Base-by-base conservation (phyloP, 805 yeast genomes). In the Yamadazyma takamatsuzukensis region DNA sequence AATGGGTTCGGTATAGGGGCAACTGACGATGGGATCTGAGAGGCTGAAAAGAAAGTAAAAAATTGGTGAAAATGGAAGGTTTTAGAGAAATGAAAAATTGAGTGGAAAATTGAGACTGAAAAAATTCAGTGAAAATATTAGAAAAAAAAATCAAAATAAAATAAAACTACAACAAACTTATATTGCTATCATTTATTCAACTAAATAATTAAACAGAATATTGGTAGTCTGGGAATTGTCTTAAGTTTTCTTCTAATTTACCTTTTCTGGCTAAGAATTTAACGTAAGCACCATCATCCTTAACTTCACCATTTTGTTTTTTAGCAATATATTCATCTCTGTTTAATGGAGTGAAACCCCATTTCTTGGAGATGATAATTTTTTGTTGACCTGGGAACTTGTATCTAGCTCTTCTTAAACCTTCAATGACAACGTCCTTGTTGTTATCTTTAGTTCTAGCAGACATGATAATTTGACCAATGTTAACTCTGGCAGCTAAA, bases 301-400 rank as follows among this genome's bases (percentile, higher is more conserved):
- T 86, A 67, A 93, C 95, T 78, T 90, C 96, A 77, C 96, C 96
- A 66, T 87, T 84, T 71, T 84, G 83, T 78, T 93, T 88, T 76
- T 82, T 86, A 62, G 76, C 79, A 64, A 87, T 76, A 83, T 90
- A 93, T 64, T 93, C 97, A 42, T 76, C 95, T 78, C 98, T 86
- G 94, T 90, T 79, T 67, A 93, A 83, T 72, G 84, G 85, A 73
- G 99, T 93, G 97, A 93, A 93, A 77, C 99, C 99, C 99, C 99
- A 93, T 78, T 93, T 93, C 94, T 93, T 93, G 57, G 99, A 93
- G 73, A 93, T 75, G 64, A 93, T 93, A 68, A 93, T 93, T 81
- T 82, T 90, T 78, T 93, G 99, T 80, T 93, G 99, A 79, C 99
- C 99, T 73, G 99, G 99, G 97, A 93, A 93, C 90, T 93, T 93